phyloP scores from a whole-genome alignment of 805 yeast genomes.

The Wickerhamiella siamensis region DNA sequence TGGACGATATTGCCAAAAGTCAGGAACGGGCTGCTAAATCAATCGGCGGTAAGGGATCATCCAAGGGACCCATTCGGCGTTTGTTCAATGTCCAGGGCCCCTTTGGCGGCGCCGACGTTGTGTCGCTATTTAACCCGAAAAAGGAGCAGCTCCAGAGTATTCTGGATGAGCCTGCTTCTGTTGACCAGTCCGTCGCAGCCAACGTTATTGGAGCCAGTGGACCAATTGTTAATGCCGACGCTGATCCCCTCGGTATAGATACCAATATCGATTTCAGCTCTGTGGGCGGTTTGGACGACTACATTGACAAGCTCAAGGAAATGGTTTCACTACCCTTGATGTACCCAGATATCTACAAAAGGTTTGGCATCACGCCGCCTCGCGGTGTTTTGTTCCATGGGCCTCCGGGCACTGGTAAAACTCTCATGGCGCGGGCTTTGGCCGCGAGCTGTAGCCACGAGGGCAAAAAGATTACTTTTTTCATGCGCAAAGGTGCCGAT shows the following conservation, averaged over 20 bases:
- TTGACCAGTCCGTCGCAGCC: constrained; percentile 21
- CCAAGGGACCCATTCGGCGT: constrained; percentile 33
- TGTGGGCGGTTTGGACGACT: constrained; percentile 84
- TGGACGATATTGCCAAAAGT: constrained; percentile 14
- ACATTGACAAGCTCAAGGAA: constrained; percentile 84
- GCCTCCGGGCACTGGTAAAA: constrained; percentile 98
- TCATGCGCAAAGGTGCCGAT: constrained; percentile 98
- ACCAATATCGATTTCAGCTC: constrained; percentile 72
- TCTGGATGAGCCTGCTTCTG: constrained; percentile 31
- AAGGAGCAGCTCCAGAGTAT: constrained; percentile 8
- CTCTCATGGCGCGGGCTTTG: constrained; percentile 91
- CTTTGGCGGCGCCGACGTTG: constrained; percentile 90
- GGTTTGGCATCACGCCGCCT: constrained; percentile 87
- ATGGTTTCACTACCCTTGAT: constrained; percentile 89
- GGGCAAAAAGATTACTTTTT: constrained; percentile 77
- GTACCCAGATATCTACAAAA: constrained; percentile 86
- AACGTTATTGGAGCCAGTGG: constrained; percentile 2
- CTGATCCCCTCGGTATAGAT: constrained; percentile 81
- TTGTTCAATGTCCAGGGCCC: constrained; percentile 93
- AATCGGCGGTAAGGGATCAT: not conserved
- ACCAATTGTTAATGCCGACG: constrained; percentile 9
- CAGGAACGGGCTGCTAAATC: not conserved
- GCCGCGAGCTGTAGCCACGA: constrained; percentile 90
- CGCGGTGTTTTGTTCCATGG: constrained; percentile 96
- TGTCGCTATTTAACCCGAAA: constrained; percentile 42